A percentile compares a stretch with the other conserved stretches of the same genome.
phyloP scores from a whole-genome alignment of 1,139 yeast genomes.

The Yamadazyma trypodendri region DNA sequence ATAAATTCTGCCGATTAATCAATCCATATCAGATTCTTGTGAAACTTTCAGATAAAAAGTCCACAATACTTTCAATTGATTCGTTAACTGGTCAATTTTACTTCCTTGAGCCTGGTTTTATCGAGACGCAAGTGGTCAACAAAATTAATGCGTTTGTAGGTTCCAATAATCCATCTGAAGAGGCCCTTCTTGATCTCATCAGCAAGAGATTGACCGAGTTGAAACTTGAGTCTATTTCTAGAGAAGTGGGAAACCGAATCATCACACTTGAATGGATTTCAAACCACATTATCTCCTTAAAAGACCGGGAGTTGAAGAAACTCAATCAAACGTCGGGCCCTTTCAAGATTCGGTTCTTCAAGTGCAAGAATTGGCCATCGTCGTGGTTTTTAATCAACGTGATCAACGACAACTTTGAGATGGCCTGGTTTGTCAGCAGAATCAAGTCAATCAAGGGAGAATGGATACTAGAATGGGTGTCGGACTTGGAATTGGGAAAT shows the following conservation, averaged over 20 bases:
- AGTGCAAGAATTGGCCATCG: constrained; percentile 69
- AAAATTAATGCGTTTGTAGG: constrained; percentile 30
- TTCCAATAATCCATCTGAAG: constrained; percentile 25
- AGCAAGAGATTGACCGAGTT: constrained; percentile 43
- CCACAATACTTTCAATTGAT: constrained; percentile 41
- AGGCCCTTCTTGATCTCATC: constrained; percentile 31
- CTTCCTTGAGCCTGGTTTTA: constrained; percentile 44
- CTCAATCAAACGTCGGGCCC: constrained; percentile 11
- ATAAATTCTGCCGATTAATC: constrained; percentile 14
- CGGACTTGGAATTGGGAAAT: constrained; percentile 28
- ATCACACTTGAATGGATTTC: constrained; percentile 68
- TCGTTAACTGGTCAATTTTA: constrained; percentile 47
- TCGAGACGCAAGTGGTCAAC: constrained; percentile 33
- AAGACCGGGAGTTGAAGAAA: constrained; percentile 34
- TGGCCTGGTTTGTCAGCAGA: constrained; percentile 66
- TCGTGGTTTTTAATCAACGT: constrained; percentile 64
- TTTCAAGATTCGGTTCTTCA: constrained; percentile 47
- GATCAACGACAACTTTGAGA: constrained; percentile 41
- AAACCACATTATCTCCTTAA: constrained; percentile 52
- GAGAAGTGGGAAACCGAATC: constrained; percentile 52
- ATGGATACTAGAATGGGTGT: constrained; percentile 59
- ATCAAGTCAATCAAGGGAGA: constrained; percentile 59
- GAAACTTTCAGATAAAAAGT: constrained; percentile 34
- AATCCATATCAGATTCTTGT: constrained; percentile 39
- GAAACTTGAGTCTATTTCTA: constrained; percentile 53